Evolutionary conservation across 2,329 filamentous ascomycete genomes (phyloP), one percentile per base, ranked within the genome.

Genomic region (Chaetomium olivaceum): DNA sequence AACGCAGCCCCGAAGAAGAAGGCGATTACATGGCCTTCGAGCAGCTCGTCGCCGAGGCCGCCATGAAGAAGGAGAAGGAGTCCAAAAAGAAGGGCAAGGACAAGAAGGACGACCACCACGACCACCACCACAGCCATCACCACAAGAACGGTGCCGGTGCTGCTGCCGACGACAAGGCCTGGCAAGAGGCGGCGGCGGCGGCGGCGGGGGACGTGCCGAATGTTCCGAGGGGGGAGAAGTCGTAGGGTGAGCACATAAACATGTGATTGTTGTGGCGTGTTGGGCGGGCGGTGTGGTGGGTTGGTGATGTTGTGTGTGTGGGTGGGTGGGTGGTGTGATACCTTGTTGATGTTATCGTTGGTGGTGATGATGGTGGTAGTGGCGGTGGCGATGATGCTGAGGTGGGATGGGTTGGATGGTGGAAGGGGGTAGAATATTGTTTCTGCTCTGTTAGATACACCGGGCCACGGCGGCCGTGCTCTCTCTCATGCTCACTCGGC

Each of bases 1-100:
- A 91, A 77, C 89, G 95, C 68, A 90, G 94, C 62, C 90, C 94
- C 51, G 95, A 99, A 70, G 95, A 99, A 81, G 95, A 99, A 79
- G 94, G 95, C 70, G 95, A 98, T 74, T 98, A 96, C 80, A 96
- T 99, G 87, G 93, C 94, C 19, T 99, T 99, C 72, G 95, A 99
- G 78, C 93, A 98, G 79, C 88, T 99, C 63, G 96, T 99, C 78
- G 93, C 95, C 59, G 95, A 99, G 77, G 94, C 94, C 4, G 93
- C 93, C 64, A 90, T 93, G 62, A 98, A 98, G 85, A 97, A 97
- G 80, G 92, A 95, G 74, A 89, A 92, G 77, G 90, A 94, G 74
- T 87, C 91, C 64, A 90, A 92, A 76, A 82, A 83, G 76, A 87
- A 87, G 77, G 80, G 80, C 72, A 84, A 88, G 80, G 82, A 86